Conservation (phyloP, 176 grass and related monocot genomes). For the Rhynchospora breviuscula region DNA sequence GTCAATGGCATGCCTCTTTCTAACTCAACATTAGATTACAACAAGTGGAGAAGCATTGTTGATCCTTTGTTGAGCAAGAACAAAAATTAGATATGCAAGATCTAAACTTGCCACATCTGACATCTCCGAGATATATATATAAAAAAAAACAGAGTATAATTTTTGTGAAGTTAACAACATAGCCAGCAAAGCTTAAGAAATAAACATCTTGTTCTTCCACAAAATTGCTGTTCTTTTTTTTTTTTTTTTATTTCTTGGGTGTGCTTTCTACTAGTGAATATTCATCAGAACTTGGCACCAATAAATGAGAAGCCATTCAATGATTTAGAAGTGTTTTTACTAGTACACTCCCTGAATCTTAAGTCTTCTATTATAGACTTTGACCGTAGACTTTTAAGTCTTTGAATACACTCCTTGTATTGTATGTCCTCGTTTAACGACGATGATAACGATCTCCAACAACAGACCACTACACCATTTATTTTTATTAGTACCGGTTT, state of each 20-base stretch:
- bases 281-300: neutral
- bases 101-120: neutral
- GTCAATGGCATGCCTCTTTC: slow-evolving; percentile 81
- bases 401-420: no score
- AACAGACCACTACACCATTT: no score
- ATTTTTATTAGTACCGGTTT: no score
- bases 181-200: neutral
- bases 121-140: neutral
- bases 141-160: no score
- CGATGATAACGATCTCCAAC: no score
- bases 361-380: no score
- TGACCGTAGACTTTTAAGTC: no score
- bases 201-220: neutral
- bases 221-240: neutral
- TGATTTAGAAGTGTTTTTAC: no score
- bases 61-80: slow-evolving; percentile 54
- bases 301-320: no score
- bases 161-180: neutral
- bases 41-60: slow-evolving; percentile 53
- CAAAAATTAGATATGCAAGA: neutral
- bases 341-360: no score
- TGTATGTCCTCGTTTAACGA: no score
- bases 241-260: neutral
- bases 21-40: slow-evolving; percentile 37
- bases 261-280: neutral